Conservation (phyloP, 2,329 filamentous ascomycete genomes). For the Alternaria arbusti region DNA sequence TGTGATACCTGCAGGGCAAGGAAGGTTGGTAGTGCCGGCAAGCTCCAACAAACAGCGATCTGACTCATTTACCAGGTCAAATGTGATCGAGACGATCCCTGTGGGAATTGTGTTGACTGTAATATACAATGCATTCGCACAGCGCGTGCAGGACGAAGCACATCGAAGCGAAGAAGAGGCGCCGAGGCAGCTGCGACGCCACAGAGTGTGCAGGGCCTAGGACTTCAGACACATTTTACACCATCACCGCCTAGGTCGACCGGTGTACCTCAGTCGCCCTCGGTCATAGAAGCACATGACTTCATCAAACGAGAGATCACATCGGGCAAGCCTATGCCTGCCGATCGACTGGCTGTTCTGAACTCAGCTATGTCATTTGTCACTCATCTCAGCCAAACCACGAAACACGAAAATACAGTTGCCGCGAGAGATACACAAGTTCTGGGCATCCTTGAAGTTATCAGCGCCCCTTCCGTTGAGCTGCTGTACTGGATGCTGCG, state of each 20-base stretch:
- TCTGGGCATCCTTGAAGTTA: conserved; percentile 14
- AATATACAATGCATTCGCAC: conserved; percentile 28
- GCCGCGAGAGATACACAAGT: conserved; percentile 7
- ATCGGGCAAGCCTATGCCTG: conserved; percentile 11
- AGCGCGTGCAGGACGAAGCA: conserved; percentile 1
- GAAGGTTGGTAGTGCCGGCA: too few relatives aligned
- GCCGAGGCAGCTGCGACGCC: conserved; percentile 1
- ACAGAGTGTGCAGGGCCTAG: too few relatives aligned
- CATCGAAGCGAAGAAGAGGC: conserved; percentile 12
- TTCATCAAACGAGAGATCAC: conserved; percentile 21
- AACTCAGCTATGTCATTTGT: conserved; percentile 26
- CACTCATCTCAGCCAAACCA: conserved; percentile 13
- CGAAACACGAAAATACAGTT: neutral
- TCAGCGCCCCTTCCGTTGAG: conserved; percentile 15
- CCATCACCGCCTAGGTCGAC: conserved; percentile 11
- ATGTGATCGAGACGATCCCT: conserved; percentile 32
- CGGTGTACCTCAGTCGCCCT: conserved; percentile 18
- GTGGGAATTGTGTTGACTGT: conserved; percentile 30
- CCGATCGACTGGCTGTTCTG: conserved; percentile 21
- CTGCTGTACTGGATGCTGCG: conserved; percentile 28
- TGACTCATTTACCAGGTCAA: too few relatives aligned
- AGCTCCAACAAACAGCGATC: too few relatives aligned
- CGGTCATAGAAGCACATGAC: conserved; percentile 22
- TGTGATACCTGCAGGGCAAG: too few relatives aligned
- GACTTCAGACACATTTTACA: conserved; percentile 4